Conservation (phyloP, 768 basidiomycete species). For the Termitomyces bulborhizus region DNA sequence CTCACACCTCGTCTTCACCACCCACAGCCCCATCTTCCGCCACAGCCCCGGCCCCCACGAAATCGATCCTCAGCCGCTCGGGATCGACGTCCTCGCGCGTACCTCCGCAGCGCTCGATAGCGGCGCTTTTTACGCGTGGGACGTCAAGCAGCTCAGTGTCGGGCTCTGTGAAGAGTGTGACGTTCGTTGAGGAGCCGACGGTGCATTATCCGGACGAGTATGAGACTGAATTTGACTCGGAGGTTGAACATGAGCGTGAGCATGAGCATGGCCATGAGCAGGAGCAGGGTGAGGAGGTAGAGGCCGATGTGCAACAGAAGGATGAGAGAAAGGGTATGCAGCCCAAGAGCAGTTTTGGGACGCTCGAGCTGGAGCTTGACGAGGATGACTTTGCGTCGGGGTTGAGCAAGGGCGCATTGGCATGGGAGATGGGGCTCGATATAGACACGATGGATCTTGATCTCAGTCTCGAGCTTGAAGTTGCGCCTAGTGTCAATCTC, state of each 20-base stretch:
- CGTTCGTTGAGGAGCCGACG: slow-evolving; percentile 62
- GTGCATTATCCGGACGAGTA: slow-evolving; percentile 38
- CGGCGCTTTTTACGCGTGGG: slow-evolving; percentile 4
- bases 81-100: slow-evolving; percentile 35
- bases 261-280: not conserved
- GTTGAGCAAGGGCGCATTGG: slow-evolving; percentile 5
- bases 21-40: too few relatives aligned
- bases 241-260: slow-evolving; percentile 9
- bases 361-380: not conserved
- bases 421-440: slow-evolving; percentile 15
- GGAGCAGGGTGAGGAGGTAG: slow-evolving; percentile 4
- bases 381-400: not conserved
- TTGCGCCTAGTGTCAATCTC: slow-evolving; percentile 1
- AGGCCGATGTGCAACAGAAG: not conserved
- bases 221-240: not conserved
- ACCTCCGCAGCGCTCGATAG: slow-evolving; percentile 2
- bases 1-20: too few relatives aligned
- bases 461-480: slow-evolving; percentile 4
- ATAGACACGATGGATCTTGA: slow-evolving; percentile 31
- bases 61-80: slow-evolving; percentile 54
- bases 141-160: slow-evolving; percentile 5
- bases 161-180: slow-evolving; percentile 51
- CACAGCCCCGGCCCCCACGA: slow-evolving; percentile 25
- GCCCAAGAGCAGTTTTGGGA: not conserved
- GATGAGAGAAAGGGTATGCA: not conserved